phyloP scores from a whole-genome alignment of 805 yeast genomes.

The Cyberlindnera mississippiensis region DNA sequence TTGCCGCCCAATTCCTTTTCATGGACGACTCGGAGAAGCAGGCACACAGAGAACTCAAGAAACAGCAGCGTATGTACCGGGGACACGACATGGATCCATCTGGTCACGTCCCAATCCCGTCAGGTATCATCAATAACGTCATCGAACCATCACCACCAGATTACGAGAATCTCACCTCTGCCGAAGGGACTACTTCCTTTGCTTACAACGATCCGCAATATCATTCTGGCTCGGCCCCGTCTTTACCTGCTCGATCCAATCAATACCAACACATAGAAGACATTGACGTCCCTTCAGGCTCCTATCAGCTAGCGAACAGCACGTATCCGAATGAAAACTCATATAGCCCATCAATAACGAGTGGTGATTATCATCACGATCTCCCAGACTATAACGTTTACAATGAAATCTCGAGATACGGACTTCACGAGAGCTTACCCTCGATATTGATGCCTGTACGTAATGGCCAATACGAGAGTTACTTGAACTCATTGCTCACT shows the following conservation, averaged over 20 bases:
- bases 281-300: not conserved
- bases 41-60: not conserved
- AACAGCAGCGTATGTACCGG: not conserved
- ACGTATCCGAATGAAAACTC: no score
- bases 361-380: not conserved
- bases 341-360: not conserved
- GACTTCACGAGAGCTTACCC: conserved; percentile 24
- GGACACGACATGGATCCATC: not conserved
- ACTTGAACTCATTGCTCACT: conserved; percentile 39
- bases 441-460: conserved; percentile 35
- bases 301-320: no score
- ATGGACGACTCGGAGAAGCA: no score
- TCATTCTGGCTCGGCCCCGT: not conserved
- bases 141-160: conserved; percentile 2
- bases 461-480: conserved; percentile 34
- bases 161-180: not conserved
- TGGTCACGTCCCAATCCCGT: not conserved
- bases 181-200: no score
- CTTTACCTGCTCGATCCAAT: conserved; percentile 1
- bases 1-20: no score
- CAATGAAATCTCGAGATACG: conserved; percentile 30
- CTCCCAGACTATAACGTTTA: conserved; percentile 24
- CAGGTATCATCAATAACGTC: conserved; percentile 2
- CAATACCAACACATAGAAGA: not conserved
- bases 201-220: no score